These are phyloP conservation scores for Lepiota venenata DNA, from an alignment of 768 basidiomycete species.

Conservation along the genomic window DNA sequence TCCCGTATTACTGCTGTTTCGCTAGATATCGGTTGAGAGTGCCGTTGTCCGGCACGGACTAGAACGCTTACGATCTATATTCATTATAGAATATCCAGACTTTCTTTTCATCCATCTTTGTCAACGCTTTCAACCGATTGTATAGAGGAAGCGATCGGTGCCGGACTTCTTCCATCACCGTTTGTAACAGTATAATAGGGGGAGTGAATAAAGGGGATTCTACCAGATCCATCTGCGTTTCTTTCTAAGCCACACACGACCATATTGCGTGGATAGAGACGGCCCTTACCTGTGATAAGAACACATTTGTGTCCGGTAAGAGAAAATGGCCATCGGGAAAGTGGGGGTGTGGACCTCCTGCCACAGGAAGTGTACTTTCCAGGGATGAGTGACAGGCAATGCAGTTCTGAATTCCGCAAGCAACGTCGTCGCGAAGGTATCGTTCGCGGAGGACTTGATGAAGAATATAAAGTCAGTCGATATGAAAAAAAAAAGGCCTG, in stretches of 20 bases:
- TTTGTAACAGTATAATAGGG: constrained; percentile 90
- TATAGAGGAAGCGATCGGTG: constrained; percentile 91
- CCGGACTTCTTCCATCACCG: constrained; percentile 93
- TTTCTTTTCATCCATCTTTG: constrained; percentile 82
- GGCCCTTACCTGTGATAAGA: constrained; percentile 74
- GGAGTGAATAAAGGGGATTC: constrained; percentile 71
- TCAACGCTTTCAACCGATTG: constrained; percentile 84
- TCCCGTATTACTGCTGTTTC: constrained; percentile 79
- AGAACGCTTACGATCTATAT: constrained; percentile 63
- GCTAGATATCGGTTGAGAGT: constrained; percentile 30
- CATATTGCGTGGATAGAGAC: background rate
- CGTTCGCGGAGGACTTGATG: constrained; percentile 81
- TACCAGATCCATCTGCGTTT: constrained; percentile 85
- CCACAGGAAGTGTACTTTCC: constrained; percentile 49
- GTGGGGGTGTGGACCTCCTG: constrained; percentile 56
- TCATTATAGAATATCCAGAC: constrained; percentile 88
- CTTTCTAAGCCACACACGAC: background rate
- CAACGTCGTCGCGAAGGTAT: constrained; percentile 89
- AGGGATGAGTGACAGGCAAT: constrained; percentile 46
- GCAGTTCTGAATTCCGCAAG: constrained; percentile 79
- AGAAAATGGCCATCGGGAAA: constrained; percentile 75
- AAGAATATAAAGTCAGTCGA: background rate
- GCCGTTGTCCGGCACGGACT: background rate
- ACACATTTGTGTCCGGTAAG: constrained; percentile 93
- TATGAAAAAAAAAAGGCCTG: background rate